phyloP scores from a whole-genome alignment of 129 eudicot species.

The Chrysanthemum makinoi region DNA sequence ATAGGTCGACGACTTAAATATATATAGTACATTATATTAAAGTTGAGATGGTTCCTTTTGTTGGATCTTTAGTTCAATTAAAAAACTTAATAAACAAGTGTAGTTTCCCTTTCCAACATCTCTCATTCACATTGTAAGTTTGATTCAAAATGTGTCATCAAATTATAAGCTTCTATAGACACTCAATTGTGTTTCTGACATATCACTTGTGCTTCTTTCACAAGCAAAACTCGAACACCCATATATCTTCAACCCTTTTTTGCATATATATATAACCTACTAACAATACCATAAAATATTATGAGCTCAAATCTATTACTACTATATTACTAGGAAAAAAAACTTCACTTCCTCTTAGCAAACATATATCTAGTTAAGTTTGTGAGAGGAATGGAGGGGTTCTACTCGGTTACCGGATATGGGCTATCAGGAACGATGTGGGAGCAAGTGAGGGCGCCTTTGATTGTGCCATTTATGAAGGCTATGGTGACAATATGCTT shows the following conservation, averaged over 20 bases:
- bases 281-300: conserved; percentile 6
- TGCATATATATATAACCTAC: conserved; percentile 20
- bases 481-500: conserved; percentile 55
- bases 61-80: neutral
- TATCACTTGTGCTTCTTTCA: conserved; percentile 39
- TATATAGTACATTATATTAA: neutral
- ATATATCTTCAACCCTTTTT: conserved; percentile 7
- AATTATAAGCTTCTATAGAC: conserved; percentile 25
- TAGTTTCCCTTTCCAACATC: conserved; percentile 28
- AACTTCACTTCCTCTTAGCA: neutral
- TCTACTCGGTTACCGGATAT: conserved; percentile 12
- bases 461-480: conserved; percentile 64
- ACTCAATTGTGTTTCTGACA: conserved; percentile 43
- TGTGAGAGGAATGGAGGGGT: conserved; percentile 31
- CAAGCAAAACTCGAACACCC: conserved; percentile 48
- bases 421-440: conserved; percentile 41
- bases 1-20: neutral
- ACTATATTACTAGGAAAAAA: neutral
- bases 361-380: neutral
- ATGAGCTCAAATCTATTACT: neutral
- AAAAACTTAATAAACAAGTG: conserved; percentile 38
- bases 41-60: neutral
- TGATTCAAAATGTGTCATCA: conserved; percentile 24
- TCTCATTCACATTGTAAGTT: conserved; percentile 22
- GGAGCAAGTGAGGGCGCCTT: conserved; percentile 56